Evolutionary conservation across 2,329 filamentous ascomycete species (phyloP).

Genomic region (Fusarium tanahbumbuense): DNA sequence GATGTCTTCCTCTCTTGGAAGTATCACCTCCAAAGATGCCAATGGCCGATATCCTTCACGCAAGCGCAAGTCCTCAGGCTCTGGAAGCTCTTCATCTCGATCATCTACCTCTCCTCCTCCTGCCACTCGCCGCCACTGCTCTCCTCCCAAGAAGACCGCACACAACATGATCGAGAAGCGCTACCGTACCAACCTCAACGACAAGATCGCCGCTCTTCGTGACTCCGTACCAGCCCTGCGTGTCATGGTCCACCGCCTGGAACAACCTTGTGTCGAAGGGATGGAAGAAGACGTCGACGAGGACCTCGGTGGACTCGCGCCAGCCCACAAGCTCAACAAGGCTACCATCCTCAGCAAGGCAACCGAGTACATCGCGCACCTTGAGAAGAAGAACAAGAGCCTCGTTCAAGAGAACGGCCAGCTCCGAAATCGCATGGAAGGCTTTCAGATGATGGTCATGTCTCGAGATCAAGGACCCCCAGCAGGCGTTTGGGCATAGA

Average conservation of each 20-base stretch:
- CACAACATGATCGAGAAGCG: slow-evolving; percentile 98
- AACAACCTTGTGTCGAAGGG: slow-evolving; percentile 71
- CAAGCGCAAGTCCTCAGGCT: slow-evolving; percentile 51
- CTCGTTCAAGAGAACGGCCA: slow-evolving; percentile 50
- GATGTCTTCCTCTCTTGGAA: slow-evolving; percentile 31
- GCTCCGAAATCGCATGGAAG: slow-evolving; percentile 48
- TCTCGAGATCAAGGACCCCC: slow-evolving; percentile 42
- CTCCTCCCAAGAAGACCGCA: slow-evolving; percentile 80
- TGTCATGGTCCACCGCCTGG: slow-evolving; percentile 71
- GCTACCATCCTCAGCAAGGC: slow-evolving; percentile 73
- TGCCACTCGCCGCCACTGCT: slow-evolving; percentile 46
- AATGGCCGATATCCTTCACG: slow-evolving; percentile 44
- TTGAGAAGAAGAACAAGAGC: slow-evolving; percentile 51
- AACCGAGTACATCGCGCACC: slow-evolving; percentile 53
- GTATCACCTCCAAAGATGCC: slow-evolving; percentile 36
- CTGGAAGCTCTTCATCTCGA: slow-evolving; percentile 46
- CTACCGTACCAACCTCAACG: slow-evolving; percentile 93
- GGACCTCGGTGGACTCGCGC: slow-evolving; percentile 76
- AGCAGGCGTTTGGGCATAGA: slow-evolving; percentile 45
- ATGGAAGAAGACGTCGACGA: slow-evolving; percentile 73
- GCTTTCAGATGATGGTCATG: slow-evolving; percentile 48
- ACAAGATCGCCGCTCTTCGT: slow-evolving; percentile 90
- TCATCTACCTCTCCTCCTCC: slow-evolving; percentile 57
- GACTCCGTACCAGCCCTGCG: slow-evolving; percentile 90
- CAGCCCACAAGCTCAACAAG: slow-evolving; percentile 93